Evolutionary conservation across 768 basidiomycete genomes (phyloP), one percentile per base, ranked within the genome.

Genomic region (Collybia sordida): DNA sequence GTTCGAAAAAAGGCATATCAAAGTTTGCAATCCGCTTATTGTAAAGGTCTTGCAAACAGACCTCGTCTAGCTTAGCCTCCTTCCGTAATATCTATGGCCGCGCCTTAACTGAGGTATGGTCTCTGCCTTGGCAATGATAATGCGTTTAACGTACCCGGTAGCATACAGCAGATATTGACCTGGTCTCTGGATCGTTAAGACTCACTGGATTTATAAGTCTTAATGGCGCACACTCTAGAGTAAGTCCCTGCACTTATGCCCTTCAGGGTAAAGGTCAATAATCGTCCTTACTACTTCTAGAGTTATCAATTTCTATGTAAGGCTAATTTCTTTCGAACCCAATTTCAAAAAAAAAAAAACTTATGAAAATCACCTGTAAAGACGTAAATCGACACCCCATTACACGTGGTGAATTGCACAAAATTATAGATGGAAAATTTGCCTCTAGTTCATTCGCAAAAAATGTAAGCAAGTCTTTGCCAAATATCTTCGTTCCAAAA

Each of bases 171-270:
- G 77, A 80, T 48, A 75, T 93, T 42, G 57, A 81, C 23, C 66
- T 74, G 1, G 60, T 58, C 27, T 73, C 66, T n/a, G 84, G 71
- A 7, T 69, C 73, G 14, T 66, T 87, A 59, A 78, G 65, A 38
- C 69, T 92, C 6, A 73, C 85, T 49, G 96, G 96, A 0, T 98
- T 98, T 63, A 83, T 97, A 49, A 90, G 91, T 62, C 73, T 93
- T 4, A 78, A 81, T 15, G 90, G 91, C 6, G 79, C 86, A 19
- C 68, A 74, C 53, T 85, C 90, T 18, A 93, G 87, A 73, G 93
- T 85, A 35, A 47, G 63, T 47, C 57, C 19, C 35, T 28, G 51
- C 56, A 52, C 49, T 56, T 59, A 40, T 40, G 34, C 14, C 5
- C 9, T 14, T 31, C 11, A 12, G 5, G 11, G 11, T 31, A 31